Evolutionary conservation across 1,139 yeast species (phyloP), one percentile per base, ranked within the genome.

Genomic region (Candida sojae): DNA sequence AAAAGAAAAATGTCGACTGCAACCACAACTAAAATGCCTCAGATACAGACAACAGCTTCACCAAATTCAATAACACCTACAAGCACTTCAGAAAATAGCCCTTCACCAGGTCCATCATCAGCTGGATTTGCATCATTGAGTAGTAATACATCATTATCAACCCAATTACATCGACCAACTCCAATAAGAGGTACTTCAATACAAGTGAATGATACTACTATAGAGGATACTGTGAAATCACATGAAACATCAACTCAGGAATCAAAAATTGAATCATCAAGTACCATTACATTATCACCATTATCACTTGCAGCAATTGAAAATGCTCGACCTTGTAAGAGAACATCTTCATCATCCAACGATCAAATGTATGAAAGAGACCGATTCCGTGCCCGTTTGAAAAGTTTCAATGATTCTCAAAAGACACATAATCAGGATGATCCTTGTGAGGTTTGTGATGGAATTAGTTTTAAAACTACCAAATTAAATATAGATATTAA

Each of bases 341-440:
- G 81, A 31, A 67, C 79, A 1, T 67, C 73, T 1, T 73, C 79
- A 2, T 57, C 75, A 6, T 75, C 80, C 9, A 74, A 73, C 51
- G 80, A 75, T 53, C 59, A 67, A 35, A 39, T 70, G 10, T 71
- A 71, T 54, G 80, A 75, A 54, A 57, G 80, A 40, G 80, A 75
- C 51, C 58, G 80, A 38, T 75, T 75, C 50, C 57, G 76, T 43
- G 78, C 79, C 6, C 57, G 80, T 32, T 58, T 72, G 28, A 70
- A 67, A 45, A 66, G 67, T 36, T 64, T 75, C 53, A 75, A 75
- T 52, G 48, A 48, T 36, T 23, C 38, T 7, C 33, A 35, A 12
- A 54, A 49, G 39, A 42, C 39, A 9, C 49, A 51, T 12, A 42
- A 33, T 7, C 31, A 12, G 17, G 35, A 34, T 8, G 41, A 36